A percentile compares a stretch with the other conserved stretches of the same genome.
Conservation (phyloP, 352 stramenopile genomes). For the Globisporangium nunn region DNA sequence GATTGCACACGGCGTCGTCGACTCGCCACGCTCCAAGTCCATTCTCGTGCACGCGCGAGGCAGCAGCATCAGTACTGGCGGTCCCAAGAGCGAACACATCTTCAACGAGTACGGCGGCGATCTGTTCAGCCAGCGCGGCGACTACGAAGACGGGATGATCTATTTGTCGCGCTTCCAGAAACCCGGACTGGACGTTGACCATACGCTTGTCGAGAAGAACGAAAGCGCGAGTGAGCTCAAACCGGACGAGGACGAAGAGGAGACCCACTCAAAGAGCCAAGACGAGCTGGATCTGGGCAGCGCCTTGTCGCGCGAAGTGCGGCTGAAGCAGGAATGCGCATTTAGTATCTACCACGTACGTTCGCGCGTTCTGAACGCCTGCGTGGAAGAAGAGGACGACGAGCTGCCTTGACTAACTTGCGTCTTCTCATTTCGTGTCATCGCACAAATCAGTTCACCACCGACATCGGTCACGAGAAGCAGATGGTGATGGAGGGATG, state of each 20-base stretch:
- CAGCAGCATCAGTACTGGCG: slow-evolving; percentile 15
- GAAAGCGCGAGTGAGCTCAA: slow-evolving; percentile 29
- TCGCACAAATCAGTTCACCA: slow-evolving; percentile 40
- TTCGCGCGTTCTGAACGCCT: not conserved
- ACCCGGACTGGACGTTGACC: slow-evolving; percentile 13
- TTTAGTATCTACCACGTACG: slow-evolving; percentile 77
- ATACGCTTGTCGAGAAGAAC: slow-evolving; percentile 12
- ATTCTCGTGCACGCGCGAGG: slow-evolving; percentile 27
- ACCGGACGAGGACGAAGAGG: slow-evolving; percentile 40
- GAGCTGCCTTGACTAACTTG: not conserved
- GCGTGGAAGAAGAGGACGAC: not conserved
- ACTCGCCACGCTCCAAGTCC: slow-evolving; percentile 52
- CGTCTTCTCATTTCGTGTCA: not conserved
- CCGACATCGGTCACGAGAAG: slow-evolving; percentile 47
- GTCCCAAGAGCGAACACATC: slow-evolving; percentile 36
- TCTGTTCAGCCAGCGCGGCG: slow-evolving; percentile 75
- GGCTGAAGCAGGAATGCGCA: slow-evolving; percentile 71
- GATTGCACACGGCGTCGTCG: slow-evolving; percentile 16
- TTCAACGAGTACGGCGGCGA: slow-evolving; percentile 68
- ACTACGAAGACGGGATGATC: slow-evolving; percentile 86
- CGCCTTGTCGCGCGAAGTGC: slow-evolving; percentile 44
- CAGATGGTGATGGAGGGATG: slow-evolving; percentile 73
- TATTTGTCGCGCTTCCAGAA: slow-evolving; percentile 81
- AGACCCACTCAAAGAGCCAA: slow-evolving; percentile 42
- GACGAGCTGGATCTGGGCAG: slow-evolving; percentile 34